A percentile compares a stretch with the other conserved stretches of the same genome.
Evolutionary conservation across 495 filamentous ascomycete genomes (phyloP).

Genomic region (Durotheca rogersii): DNA sequence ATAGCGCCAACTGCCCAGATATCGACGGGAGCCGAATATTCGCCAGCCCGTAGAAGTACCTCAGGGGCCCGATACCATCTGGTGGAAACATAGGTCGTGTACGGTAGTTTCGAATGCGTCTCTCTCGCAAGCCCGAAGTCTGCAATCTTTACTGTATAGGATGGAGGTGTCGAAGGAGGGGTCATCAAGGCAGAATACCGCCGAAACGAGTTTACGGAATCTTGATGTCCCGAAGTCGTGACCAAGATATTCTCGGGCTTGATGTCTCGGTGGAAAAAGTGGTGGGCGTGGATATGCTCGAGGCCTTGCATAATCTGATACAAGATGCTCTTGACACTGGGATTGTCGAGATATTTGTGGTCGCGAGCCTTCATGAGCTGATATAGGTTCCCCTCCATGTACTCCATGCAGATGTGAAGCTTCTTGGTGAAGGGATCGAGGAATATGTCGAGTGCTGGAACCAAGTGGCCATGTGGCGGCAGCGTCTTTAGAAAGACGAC

Average conservation of each 20-base stretch:
- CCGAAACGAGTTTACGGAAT: constrained; percentile 75
- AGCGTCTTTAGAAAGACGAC: constrained; percentile 93
- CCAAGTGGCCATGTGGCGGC: constrained; percentile 84
- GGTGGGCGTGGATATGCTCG: constrained; percentile 94
- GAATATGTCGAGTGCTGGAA: constrained; percentile 98
- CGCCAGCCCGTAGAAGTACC: constrained; percentile 88
- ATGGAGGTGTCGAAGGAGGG: constrained; percentile 87
- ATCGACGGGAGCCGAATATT: constrained; percentile 97
- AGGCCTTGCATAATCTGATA: constrained; percentile 95
- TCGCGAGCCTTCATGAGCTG: constrained; percentile 98
- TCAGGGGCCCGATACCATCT: constrained; percentile 98
- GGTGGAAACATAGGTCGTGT: constrained; percentile 98
- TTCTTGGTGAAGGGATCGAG: constrained; percentile 93
- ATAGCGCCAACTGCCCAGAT: constrained; percentile 99
- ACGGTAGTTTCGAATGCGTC: constrained; percentile 92
- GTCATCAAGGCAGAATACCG: constrained; percentile 92
- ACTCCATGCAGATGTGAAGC: constrained; percentile 98
- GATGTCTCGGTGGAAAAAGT: constrained; percentile 99
- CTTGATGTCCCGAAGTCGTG: constrained; percentile 81
- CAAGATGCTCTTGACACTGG: constrained; percentile 94
- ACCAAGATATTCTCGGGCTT: constrained; percentile 99
- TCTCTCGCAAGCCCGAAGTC: constrained; percentile 98
- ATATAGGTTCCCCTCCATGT: constrained; percentile 99
- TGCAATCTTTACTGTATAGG: constrained; percentile 97
- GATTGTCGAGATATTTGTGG: constrained; percentile 85